Evolutionary conservation across 225 moss, liverwort and hornwort genomes (phyloP).

Genomic region (Pleurozium schreberi): DNA sequence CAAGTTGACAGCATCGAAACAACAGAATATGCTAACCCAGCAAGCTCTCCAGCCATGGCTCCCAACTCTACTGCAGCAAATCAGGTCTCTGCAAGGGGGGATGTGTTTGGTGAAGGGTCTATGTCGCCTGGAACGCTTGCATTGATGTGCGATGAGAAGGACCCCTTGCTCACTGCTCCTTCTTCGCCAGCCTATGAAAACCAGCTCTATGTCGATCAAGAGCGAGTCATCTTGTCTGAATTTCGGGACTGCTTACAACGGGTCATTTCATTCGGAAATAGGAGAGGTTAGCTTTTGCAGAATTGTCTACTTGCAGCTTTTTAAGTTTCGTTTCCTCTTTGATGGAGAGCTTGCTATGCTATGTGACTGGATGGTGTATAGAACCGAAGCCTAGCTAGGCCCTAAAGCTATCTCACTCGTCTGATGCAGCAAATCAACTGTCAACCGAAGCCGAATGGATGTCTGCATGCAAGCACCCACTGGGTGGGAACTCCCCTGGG

Average conservation of each 20-base stretch:
- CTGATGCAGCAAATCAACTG: conserved; percentile 14
- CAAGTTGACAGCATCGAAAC: neutral
- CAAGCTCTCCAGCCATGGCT: neutral
- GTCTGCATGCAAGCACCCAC: neutral
- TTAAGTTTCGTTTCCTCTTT: neutral
- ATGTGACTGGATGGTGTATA: neutral
- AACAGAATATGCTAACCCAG: neutral
- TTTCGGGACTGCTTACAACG: conserved; percentile 67
- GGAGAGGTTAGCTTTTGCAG: conserved; percentile 30
- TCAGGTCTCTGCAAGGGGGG: neutral
- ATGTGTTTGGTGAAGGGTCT: conserved; percentile 28
- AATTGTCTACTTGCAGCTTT: neutral
- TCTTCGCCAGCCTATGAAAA: conserved; percentile 45
- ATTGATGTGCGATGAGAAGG: conserved; percentile 82
- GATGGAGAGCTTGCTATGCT: neutral
- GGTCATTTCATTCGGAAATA: conserved; percentile 58
- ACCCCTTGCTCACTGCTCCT: conserved; percentile 54
- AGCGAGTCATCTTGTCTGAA: conserved; percentile 69
- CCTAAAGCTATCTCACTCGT: neutral
- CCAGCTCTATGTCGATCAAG: conserved; percentile 47
- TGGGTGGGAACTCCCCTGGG: neutral
- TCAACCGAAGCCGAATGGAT: conserved; percentile 5
- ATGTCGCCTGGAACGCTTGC: conserved; percentile 76
- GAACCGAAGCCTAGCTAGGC: too few species aligned
- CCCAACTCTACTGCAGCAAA: neutral